phyloP scores from a whole-genome alignment of 1,139 yeast genomes.

The Suhomyces anneliseae region DNA sequence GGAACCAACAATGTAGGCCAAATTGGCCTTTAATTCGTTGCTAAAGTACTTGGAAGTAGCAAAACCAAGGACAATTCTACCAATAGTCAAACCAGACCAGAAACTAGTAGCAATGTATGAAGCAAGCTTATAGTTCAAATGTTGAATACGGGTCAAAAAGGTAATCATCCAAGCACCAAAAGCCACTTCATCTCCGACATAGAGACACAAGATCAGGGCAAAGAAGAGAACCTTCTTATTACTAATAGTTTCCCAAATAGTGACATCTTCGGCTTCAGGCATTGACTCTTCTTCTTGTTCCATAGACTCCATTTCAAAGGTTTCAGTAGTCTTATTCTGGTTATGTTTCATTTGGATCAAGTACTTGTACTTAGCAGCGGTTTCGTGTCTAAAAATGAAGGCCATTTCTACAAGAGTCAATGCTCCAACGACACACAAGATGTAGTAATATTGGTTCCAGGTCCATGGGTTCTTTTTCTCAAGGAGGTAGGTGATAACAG shows the following conservation, averaged over 20 bases:
- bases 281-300: conserved; percentile 15
- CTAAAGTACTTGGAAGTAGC: conserved; percentile 52
- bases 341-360: conserved; percentile 17
- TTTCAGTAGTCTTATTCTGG: conserved; percentile 5
- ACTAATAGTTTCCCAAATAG: conserved; percentile 34
- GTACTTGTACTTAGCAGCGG: conserved; percentile 54
- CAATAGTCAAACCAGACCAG: conserved; percentile 66
- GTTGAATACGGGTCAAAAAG: conserved; percentile 52
- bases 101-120: conserved; percentile 63
- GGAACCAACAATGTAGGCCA: conserved; percentile 35
- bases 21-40: conserved; percentile 49
- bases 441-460: conserved; percentile 50
- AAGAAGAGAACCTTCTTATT: conserved; percentile 49
- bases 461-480: conserved; percentile 39
- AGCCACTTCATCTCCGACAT: conserved; percentile 69
- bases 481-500: conserved; percentile 48
- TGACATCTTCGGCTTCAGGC: conserved; percentile 7
- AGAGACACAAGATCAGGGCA: conserved; percentile 53
- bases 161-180: conserved; percentile 71
- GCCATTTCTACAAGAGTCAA: conserved; percentile 21
- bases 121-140: conserved; percentile 44
- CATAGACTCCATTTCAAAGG: conserved; percentile 17
- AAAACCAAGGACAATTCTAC: conserved; percentile 61
- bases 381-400: conserved; percentile 50
- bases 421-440: conserved; percentile 31